phyloP scores from a whole-genome alignment of 1,284 basidiomycete species.

The Tylopilus orsonianus region DNA sequence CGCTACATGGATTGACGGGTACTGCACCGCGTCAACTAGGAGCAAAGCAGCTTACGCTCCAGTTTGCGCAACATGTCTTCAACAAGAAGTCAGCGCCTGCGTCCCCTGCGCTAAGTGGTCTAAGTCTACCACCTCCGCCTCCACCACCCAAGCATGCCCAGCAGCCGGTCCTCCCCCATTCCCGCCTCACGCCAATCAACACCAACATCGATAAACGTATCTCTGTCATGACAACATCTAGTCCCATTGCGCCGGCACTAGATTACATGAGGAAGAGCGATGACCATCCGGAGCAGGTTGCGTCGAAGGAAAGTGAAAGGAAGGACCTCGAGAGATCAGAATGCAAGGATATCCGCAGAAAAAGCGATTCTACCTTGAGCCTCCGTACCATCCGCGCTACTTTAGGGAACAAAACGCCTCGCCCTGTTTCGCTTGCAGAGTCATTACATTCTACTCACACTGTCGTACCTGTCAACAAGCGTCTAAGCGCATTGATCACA shows the following conservation, averaged over 20 bases:
- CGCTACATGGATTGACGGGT: constrained; percentile 24
- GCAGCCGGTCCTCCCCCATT: constrained; percentile 8
- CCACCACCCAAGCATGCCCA: constrained; percentile 38
- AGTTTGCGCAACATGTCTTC: constrained; percentile 46
- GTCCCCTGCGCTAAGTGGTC: constrained; percentile 30
- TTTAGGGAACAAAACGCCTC: constrained; percentile 50
- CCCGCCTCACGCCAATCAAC: constrained; percentile 24
- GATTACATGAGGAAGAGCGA: constrained; percentile 35
- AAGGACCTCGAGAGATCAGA: constrained; percentile 47
- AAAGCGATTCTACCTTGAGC: constrained; percentile 74
- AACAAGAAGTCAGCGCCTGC: constrained; percentile 34
- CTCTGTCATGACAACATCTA: constrained; percentile 34
- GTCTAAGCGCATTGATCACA: constrained; percentile 64
- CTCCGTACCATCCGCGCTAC: constrained; percentile 66
- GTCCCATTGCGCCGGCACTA: constrained; percentile 36
- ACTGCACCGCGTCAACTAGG: constrained; percentile 28
- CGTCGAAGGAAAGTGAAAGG: constrained; percentile 30
- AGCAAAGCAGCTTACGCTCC: constrained; percentile 36
- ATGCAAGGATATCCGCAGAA: constrained; percentile 64
- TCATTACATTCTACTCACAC: constrained; percentile 71
- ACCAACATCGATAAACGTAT: constrained; percentile 32
- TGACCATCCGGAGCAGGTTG: constrained; percentile 24
- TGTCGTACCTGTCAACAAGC: constrained; percentile 58
- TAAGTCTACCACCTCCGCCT: constrained; percentile 32
- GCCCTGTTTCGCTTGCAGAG: constrained; percentile 73